Evolutionary conservation across 2,329 filamentous ascomycete species (phyloP).

Genomic region (Monilinia polystroma): DNA sequence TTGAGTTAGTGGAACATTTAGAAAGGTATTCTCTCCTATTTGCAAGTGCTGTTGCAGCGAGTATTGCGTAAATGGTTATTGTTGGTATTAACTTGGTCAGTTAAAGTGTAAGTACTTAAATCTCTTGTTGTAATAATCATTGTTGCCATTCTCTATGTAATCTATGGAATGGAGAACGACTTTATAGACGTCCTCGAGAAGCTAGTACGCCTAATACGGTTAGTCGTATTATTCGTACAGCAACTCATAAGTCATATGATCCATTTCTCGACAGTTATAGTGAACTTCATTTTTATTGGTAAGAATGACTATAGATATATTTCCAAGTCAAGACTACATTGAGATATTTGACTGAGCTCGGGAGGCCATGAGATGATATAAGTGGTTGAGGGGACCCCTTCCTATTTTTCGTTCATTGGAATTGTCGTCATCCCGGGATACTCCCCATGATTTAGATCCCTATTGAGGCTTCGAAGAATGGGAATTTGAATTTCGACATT

Average conservation of each 20-base stretch:
- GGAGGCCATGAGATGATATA: conserved; percentile 7
- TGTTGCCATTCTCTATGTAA: too few relatives aligned
- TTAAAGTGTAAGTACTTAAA: too few relatives aligned
- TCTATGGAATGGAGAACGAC: too few relatives aligned
- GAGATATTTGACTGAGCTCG: background rate
- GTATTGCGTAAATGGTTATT: background rate
- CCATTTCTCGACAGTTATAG: too few relatives aligned
- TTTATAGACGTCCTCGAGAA: too few relatives aligned
- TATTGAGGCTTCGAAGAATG: background rate
- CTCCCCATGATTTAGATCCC: background rate
- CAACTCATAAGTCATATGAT: too few relatives aligned
- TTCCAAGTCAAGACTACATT: background rate
- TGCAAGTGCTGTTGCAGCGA: background rate
- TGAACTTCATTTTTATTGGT: conserved; percentile 2
- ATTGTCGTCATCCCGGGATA: background rate
- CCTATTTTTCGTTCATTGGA: background rate
- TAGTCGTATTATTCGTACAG: too few relatives aligned
- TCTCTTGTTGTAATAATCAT: too few relatives aligned
- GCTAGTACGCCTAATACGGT: too few relatives aligned
- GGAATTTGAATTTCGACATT: too few relatives aligned
- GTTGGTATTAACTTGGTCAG: too few relatives aligned
- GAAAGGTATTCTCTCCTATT: background rate
- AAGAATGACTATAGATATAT: background rate
- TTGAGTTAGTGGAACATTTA: conserved; percentile 3
- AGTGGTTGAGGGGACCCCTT: background rate